A percentile compares a stretch with the other conserved stretches of the same genome.
These are phyloP conservation scores for Emmonsiellopsis sp. DNA, from an alignment of 2,329 filamentous ascomycete species.

Conservation along the genomic window DNA sequence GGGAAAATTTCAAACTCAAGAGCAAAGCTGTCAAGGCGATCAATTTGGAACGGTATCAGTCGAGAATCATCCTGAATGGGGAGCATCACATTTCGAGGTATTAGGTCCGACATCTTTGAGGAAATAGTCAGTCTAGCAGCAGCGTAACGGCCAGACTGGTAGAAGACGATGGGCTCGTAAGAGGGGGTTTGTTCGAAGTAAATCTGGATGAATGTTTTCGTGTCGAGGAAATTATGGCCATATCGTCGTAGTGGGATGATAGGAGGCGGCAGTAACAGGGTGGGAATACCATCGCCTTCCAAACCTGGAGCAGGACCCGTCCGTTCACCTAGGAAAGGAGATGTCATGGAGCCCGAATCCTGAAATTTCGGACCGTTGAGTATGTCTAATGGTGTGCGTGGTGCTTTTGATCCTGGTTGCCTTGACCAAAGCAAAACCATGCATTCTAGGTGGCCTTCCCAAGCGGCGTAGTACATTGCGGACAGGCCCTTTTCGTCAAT, in stretches of 20 bases:
- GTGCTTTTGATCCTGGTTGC: conserved; percentile 13
- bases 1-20: conserved; percentile 98
- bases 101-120: conserved; percentile 89
- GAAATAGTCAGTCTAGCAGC: conserved; percentile 92
- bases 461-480: conserved; percentile 96
- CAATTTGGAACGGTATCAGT: conserved; percentile 89
- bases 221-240: conserved; percentile 96
- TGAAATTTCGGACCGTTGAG: conserved; percentile 26
- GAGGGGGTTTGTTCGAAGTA: conserved; percentile 54
- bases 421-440: conserved; percentile 68
- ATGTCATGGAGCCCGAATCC: conserved; percentile 14
- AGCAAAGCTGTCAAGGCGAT: conserved; percentile 83
- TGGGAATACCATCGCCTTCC: conserved; percentile 67
- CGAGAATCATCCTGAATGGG: conserved; percentile 95
- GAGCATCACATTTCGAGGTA: conserved; percentile 89
- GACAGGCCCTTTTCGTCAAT: conserved; percentile 87
- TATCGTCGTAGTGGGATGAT: conserved; percentile 93
- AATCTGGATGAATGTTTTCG: conserved; percentile 91
- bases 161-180: conserved; percentile 74
- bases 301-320: conserved; percentile 30
- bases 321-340: conserved; percentile 4
- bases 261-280: conserved; percentile 83
- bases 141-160: conserved; percentile 93
- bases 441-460: conserved; percentile 93
- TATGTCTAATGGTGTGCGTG: conserved; percentile 25